Evolutionary conservation across 345 rosid species (phyloP).

Genomic region (Melaleuca quinquenervia): DNA sequence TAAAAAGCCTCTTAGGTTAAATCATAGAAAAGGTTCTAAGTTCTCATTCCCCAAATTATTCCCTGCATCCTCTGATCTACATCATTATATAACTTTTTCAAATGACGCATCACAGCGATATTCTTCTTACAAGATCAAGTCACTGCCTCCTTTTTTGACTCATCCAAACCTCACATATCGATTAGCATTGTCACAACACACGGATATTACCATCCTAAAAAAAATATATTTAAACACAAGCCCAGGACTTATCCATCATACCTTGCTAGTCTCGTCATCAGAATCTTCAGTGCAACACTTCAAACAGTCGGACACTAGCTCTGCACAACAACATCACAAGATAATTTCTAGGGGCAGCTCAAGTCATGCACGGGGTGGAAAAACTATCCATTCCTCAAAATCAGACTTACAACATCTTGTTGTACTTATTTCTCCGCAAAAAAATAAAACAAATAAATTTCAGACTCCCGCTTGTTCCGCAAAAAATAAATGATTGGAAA

Average conservation of each 20-base stretch:
- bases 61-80: background rate
- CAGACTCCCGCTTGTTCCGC: too few species aligned
- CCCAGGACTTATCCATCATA: constrained; percentile 3
- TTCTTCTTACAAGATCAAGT: background rate
- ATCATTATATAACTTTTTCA: background rate
- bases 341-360: background rate
- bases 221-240: background rate
- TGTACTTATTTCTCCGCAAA: background rate
- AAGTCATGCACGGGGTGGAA: too few species aligned
- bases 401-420: background rate
- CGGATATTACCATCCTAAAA: too few species aligned
- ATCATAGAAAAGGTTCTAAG: background rate
- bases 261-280: constrained; percentile 87
- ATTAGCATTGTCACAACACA: background rate
- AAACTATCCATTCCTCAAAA: background rate
- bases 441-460: too few species aligned
- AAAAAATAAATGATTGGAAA: too few species aligned
- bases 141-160: background rate
- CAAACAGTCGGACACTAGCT: constrained; percentile 83
- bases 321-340: constrained; percentile 33
- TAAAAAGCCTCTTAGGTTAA: background rate
- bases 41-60: background rate
- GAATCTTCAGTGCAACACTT: constrained; percentile 95
- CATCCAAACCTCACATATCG: background rate
- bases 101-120: background rate